Base-by-base conservation (phyloP, 2,329 filamentous ascomycete species). In the Monosporascus sp. region DNA sequence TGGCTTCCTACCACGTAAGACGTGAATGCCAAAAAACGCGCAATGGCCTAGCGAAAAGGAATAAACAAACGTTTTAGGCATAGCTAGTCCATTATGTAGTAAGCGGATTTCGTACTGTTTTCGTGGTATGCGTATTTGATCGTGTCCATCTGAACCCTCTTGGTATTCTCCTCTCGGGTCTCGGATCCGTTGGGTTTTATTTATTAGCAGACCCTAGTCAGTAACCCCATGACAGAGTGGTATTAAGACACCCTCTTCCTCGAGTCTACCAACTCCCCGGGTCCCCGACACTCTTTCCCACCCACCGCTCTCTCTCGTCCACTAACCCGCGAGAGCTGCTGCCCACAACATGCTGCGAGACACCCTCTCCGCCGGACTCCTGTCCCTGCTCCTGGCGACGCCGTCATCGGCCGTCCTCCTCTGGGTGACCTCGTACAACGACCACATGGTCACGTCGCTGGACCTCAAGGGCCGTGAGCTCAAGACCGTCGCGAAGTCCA, bases 401-500 rank as follows among this genome's bases (percentile, higher is more conserved):
- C 67, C 67, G 50, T 65, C 71, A 48, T 67, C 68, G 38, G 69
- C 71, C 52, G 66, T 66, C 54, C 66, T 76, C 49, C 71, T 81
- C 53, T 79, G 77, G 62, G 76, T 75, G 48, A 68, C 77, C 1
- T 78, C 77, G 7, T 81, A 80, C 66, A 69, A 69, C 54, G 77
- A 78, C 53, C 43, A 27, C 14, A 70, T 68, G 46, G 63, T 81
- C 58, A 77, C 75, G 20, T 78, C 76, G n/a, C 69, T 81, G 49
- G 71, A 75, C 56, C 65, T 58, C 58, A 53, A 60, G 52, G 52
- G 56, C 40, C 61, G 66, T 56, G 62, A 62, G 52, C 73, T 85
- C 55, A 67, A 71, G 59, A 63, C 68, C 20, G 66, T 78, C 19
- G 73, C 73, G 50, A 67, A 68, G 3, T 73, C 72, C 22, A 73